These are phyloP conservation scores for Phytophthora syringae DNA, from an alignment of 352 stramenopile species.

Conservation along the genomic window DNA sequence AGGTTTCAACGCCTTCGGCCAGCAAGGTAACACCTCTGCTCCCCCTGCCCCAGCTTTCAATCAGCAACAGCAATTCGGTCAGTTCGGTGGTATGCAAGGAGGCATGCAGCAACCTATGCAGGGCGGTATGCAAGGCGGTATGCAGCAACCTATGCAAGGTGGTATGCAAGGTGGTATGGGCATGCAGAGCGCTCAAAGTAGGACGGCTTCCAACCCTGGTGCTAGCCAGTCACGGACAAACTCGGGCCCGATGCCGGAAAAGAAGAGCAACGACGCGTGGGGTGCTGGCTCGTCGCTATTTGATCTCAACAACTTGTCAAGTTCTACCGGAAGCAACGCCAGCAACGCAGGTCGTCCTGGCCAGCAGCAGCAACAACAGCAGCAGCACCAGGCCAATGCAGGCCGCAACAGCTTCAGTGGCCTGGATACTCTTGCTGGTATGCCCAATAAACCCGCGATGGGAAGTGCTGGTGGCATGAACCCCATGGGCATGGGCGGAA, in stretches of 20 bases:
- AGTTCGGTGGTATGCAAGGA: conserved; percentile 55
- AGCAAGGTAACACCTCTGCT: conserved; percentile 40
- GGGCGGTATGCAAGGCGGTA: conserved; percentile 42
- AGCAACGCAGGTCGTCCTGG: conserved; percentile 39
- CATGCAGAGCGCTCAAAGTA: conserved; percentile 42
- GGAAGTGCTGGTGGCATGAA: conserved; percentile 57
- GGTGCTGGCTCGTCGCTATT: conserved; percentile 81
- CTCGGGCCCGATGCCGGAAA: conserved; percentile 34
- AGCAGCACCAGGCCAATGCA: conserved; percentile 35
- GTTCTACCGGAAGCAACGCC: conserved; percentile 30
- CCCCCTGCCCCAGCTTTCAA: conserved; percentile 54
- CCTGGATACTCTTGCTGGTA: conserved; percentile 78
- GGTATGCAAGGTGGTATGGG: conserved; percentile 36
- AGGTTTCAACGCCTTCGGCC: conserved; percentile 56
- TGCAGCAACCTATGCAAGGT: conserved; percentile 48
- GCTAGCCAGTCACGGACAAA: conserved; percentile 36
- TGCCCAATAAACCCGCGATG: conserved; percentile 75
- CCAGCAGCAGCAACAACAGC: conserved; percentile 32
- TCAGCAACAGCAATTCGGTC: conserved; percentile 51
- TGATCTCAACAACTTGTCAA: conserved; percentile 77
- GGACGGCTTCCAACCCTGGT: conserved; percentile 54
- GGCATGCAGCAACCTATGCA: conserved; percentile 50
- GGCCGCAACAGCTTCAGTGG: conserved; percentile 80
- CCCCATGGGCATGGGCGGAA: conserved; percentile 56
- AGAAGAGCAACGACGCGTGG: conserved; percentile 81